A percentile compares a stretch with the other conserved stretches of the same genome.
These are phyloP conservation scores for Amesomyces nigricolor DNA, from an alignment of 2,329 filamentous ascomycete species.

Conservation along the genomic window DNA sequence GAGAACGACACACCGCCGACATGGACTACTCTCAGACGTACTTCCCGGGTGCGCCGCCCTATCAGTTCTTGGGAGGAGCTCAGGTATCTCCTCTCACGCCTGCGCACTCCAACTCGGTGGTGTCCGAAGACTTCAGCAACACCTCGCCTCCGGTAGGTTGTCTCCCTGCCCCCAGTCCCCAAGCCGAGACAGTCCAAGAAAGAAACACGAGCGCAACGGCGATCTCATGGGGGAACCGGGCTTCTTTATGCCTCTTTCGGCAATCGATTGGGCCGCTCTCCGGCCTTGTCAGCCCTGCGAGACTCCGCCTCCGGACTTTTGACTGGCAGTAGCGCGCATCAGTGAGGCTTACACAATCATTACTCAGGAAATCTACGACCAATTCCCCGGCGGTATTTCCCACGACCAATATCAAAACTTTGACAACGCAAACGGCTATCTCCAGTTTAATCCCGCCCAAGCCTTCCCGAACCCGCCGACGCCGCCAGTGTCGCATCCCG, in stretches of 20 bases:
- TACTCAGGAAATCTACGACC: constrained; percentile 46
- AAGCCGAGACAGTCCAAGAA: not conserved
- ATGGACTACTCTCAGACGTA: constrained; percentile 54
- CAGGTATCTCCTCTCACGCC: constrained; percentile 48
- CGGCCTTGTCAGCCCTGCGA: constrained; percentile 1
- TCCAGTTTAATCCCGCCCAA: constrained; percentile 38
- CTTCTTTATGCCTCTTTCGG: constrained; percentile 10
- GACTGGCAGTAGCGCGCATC: constrained; percentile 28
- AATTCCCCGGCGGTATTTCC: constrained; percentile 33
- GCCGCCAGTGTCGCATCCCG: constrained; percentile 40
- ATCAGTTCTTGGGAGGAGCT: constrained; percentile 44
- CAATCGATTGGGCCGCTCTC: constrained; percentile 5
- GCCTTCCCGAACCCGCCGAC: constrained; percentile 46
- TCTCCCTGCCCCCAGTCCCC: constrained; percentile 20
- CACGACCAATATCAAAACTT: constrained; percentile 48
- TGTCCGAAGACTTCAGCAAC: constrained; percentile 50
- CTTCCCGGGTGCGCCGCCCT: constrained; percentile 44
- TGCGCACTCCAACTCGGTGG: constrained; percentile 49
- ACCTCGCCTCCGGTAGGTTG: constrained; percentile 50
- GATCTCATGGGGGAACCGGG: not conserved
- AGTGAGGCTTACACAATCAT: constrained; percentile 31
- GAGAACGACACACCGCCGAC: constrained; percentile 3
- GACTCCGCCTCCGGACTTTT: constrained; percentile 22
- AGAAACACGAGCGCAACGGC: not conserved
- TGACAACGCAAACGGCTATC: constrained; percentile 30